Evolutionary conservation across 495 filamentous ascomycete genomes (phyloP).

Genomic region (Penicillium nucicola): DNA sequence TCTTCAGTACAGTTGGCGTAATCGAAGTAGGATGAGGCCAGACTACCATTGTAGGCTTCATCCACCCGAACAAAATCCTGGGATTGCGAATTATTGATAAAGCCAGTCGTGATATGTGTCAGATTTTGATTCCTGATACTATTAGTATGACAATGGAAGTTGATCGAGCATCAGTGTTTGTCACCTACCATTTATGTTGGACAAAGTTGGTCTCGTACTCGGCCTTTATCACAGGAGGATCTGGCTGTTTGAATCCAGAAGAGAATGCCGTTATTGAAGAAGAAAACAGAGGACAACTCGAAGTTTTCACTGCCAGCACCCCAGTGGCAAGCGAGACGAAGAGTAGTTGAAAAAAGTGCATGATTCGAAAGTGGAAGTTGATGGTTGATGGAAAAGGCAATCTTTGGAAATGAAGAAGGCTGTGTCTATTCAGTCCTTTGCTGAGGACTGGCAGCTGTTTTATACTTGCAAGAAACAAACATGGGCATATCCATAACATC

Average conservation of each 20-base stretch:
- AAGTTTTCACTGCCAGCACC: background rate
- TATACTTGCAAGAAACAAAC: background rate
- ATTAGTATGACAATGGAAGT: background rate
- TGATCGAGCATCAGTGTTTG: background rate
- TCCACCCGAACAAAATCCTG: slow-evolving; percentile 19
- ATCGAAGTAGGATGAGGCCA: slow-evolving; percentile 28
- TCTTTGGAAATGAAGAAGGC: background rate
- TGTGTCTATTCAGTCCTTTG: background rate
- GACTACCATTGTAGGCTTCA: slow-evolving; percentile 22
- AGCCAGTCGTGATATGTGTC: slow-evolving; percentile 29
- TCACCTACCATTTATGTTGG: slow-evolving; percentile 28
- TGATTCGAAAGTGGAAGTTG: background rate
- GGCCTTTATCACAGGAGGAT: slow-evolving; percentile 23
- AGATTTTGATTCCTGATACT: slow-evolving; percentile 25
- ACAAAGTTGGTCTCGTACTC: slow-evolving; percentile 25
- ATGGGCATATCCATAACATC: too few relatives aligned
- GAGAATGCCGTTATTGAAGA: slow-evolving; percentile 19
- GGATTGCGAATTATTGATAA: slow-evolving; percentile 26
- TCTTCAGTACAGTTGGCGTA: slow-evolving; percentile 25
- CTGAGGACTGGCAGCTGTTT: background rate
- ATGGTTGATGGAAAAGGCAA: background rate
- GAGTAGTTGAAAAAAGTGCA: background rate
- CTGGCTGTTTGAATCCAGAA: slow-evolving; percentile 21
- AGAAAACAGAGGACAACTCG: slow-evolving; percentile 12
- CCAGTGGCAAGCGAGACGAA: background rate